Evolutionary conservation across 768 basidiomycete species (phyloP), one percentile per base, ranked within the genome.

Genomic region (Serendipita vermifera): DNA sequence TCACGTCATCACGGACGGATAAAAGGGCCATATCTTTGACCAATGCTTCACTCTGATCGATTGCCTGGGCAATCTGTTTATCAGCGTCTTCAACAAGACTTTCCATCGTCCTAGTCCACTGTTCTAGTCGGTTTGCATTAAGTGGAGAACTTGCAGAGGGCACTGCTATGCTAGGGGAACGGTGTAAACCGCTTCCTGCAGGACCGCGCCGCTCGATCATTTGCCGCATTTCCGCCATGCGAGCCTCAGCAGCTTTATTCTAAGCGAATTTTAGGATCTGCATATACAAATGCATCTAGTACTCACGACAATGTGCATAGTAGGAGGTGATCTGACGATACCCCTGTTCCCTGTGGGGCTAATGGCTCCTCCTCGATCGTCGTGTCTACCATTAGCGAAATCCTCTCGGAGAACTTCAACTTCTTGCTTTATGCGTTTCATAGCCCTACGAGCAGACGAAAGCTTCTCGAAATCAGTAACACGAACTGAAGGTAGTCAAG

Each of bases 211-310:
- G 77, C 33, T 72, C 69, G 57, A 91, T 87, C 56, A 87, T 71
- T 60, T 77, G 78, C 36, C 81, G 77, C 87, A 91, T 87, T 66
- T 91, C 88, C 62, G 87, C 80, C 73, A 88, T 75, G 22, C 88
- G 80, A 33, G 82, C 81, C 61, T 81, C 81, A 33, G 87, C 86
- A 55, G 81, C 87, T 63, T 69, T 81, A 11, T 78, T 84, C 87
- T 90, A 61, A 3, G 5, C 59, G 69, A 63, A 82, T 81, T 39
- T 77, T 77, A 22, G 84, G 82, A 5, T 83, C 83, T 5, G n/a
- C n/a, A n/a, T n/a, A n/a, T n/a, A n/a, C n/a, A 6, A n/a, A 17
- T 36, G 6, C 6, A 20, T 27, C 20, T n/a, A 5, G 13, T 5
- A 65, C 69, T 53, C 39, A 67, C 68, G 33, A 64, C 62, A 33